These are phyloP conservation scores for Mucor irregularis DNA, from an alignment of 371 early-diverging fungal species.

Conservation along the genomic window DNA sequence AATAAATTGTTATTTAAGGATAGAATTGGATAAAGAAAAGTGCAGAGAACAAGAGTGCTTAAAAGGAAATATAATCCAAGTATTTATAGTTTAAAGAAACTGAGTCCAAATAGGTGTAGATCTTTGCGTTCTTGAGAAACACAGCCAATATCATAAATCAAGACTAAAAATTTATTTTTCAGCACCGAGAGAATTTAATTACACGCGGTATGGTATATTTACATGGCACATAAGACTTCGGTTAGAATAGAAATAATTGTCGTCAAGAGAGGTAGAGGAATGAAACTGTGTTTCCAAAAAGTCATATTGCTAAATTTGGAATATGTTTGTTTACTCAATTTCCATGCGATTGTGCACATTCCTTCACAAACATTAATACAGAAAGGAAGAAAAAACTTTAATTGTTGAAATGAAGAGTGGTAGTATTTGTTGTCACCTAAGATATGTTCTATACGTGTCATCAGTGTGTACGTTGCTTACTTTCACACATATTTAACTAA, in stretches of 20 bases:
- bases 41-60: constrained; percentile 12
- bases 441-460: too few species aligned
- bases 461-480: too few species aligned
- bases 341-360: neutral
- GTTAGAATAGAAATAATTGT: neutral
- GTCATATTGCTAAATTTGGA: neutral
- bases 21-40: neutral
- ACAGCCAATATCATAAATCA: neutral
- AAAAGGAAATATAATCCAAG: neutral
- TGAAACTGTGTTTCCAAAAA: neutral
- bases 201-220: neutral
- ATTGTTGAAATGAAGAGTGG: too few species aligned
- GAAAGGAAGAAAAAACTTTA: too few species aligned
- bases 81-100: constrained; percentile 21
- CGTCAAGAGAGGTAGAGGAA: neutral
- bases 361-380: too few species aligned
- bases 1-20: too few species aligned
- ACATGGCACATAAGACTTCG: neutral
- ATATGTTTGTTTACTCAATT: neutral
- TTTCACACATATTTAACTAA: too few species aligned
- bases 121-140: neutral
- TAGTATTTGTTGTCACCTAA: too few species aligned
- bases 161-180: too few species aligned
- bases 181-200: too few species aligned
- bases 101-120: too few species aligned